These are phyloP conservation scores for Stevia rebaudiana DNA, from an alignment of 140 eudicot species.

Conservation along the genomic window DNA sequence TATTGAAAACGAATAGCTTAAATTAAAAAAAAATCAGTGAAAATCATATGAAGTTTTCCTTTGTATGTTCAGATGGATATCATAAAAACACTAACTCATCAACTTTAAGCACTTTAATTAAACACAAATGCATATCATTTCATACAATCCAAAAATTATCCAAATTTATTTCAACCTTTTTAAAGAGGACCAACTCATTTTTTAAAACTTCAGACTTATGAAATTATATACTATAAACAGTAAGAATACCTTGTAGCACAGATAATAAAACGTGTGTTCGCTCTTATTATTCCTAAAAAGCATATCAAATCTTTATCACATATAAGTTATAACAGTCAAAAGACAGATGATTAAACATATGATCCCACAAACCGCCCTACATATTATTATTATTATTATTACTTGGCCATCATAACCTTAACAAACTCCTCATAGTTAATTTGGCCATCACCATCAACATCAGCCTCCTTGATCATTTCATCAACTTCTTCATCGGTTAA, in stretches of 20 bases:
- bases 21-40: no score
- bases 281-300: background rate
- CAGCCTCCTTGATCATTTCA: slow-evolving; percentile 12
- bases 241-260: background rate
- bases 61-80: no score
- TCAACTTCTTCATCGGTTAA: slow-evolving; percentile 5
- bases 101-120: no score
- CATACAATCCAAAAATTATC: no score
- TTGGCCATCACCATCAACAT: slow-evolving; percentile 10
- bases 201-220: no score
- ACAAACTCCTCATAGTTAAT: slow-evolving; percentile 12
- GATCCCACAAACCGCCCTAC: background rate
- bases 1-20: no score
- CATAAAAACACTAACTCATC: no score
- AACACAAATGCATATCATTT: no score
- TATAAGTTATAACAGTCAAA: background rate
- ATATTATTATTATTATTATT: background rate
- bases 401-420: slow-evolving; percentile 13
- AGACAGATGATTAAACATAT: slow-evolving; percentile 3
- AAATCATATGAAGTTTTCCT: no score
- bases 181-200: no score
- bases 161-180: no score
- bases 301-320: background rate
- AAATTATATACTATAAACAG: no score
- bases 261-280: background rate